phyloP scores from a whole-genome alignment of 345 rosid species.

The Sonneratia caseolaris region DNA sequence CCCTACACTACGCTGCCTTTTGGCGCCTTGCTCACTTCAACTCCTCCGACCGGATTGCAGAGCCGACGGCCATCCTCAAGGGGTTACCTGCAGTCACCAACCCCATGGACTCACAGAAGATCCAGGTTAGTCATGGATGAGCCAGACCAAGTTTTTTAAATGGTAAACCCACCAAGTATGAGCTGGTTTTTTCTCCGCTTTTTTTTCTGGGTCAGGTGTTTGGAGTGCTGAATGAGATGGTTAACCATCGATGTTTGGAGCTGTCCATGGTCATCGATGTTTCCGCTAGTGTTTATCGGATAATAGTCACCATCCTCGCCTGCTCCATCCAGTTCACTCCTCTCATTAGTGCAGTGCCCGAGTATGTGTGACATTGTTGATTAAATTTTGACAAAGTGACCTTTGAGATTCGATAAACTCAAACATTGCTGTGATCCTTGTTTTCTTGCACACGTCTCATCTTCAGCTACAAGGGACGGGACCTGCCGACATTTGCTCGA shows the following conservation, averaged over 20 bases:
- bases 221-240: slow-evolving; percentile 9
- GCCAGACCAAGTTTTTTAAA: background rate
- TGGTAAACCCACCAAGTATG: background rate
- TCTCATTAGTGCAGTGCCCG: slow-evolving; percentile 4
- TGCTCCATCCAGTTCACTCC: slow-evolving; percentile 10
- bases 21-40: slow-evolving; percentile 12
- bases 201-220: background rate
- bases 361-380: background rate
- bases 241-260: no score
- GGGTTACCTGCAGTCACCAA: slow-evolving; percentile 10
- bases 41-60: background rate
- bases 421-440: background rate
- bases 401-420: background rate
- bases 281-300: slow-evolving; percentile 5
- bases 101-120: slow-evolving; percentile 7
- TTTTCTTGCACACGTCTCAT: background rate
- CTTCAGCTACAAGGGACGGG: slow-evolving; percentile 8
- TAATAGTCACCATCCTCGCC: slow-evolving; percentile 4
- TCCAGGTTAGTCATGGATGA: background rate
- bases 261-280: slow-evolving; percentile 8
- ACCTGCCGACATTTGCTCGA: slow-evolving; percentile 2
- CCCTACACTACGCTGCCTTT: slow-evolving; percentile 6
- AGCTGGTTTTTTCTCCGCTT: background rate
- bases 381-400: no score
- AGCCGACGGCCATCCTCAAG: slow-evolving; percentile 9